Base-by-base conservation (phyloP, 1,139 yeast species). In the Candida frijolesensis region DNA sequence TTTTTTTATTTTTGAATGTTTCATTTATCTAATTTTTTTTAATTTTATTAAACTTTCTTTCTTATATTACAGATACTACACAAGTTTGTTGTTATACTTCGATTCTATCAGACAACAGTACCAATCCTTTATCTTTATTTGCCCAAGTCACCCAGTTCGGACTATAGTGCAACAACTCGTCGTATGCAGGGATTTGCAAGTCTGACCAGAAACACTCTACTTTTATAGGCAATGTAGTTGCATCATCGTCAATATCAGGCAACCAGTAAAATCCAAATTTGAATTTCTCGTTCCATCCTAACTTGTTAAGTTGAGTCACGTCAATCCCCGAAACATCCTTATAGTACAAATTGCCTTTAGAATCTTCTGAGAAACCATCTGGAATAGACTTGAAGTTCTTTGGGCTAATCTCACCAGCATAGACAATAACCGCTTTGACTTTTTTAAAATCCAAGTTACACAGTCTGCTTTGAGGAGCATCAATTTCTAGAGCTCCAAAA, bases 161-260 rank as follows among this genome's bases (percentile, higher is more conserved):
- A 0, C 88, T 74, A 60, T 80, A 89, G 54, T 81, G 79, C 45
- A 85, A 60, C 42, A 87, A 63, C 61, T 89, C 96, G 51, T 80
- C 83, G 56, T 76, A 83, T 1, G 94, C 91, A 0, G 95, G 92
- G 3, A 89, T 68, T 16, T 47, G 43, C 60, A 80, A 79, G 56
- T 89, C 95, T 10, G 87, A 85, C 95, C 95, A 89, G 59, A 71
- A 80, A 62, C 96, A 89, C 27, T 79, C 72, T 4, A 89, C 75
- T 9, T 71, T 67, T 1, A 89, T 73, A 1, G 85, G 86, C 51
- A 89, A 65, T 34, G 66, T 64, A 50, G 65, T 67, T 40, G 71
- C 70, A 5, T 65, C 62, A 44, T 67, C 71, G 43, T 63, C 71
- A 52, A 85, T 74, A 51, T 79, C 79, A 4, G 96, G 96, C 41